Evolutionary conservation across 495 filamentous ascomycete genomes (phyloP), one percentile per base, ranked within the genome.

Genomic region (Neurospora sp.): DNA sequence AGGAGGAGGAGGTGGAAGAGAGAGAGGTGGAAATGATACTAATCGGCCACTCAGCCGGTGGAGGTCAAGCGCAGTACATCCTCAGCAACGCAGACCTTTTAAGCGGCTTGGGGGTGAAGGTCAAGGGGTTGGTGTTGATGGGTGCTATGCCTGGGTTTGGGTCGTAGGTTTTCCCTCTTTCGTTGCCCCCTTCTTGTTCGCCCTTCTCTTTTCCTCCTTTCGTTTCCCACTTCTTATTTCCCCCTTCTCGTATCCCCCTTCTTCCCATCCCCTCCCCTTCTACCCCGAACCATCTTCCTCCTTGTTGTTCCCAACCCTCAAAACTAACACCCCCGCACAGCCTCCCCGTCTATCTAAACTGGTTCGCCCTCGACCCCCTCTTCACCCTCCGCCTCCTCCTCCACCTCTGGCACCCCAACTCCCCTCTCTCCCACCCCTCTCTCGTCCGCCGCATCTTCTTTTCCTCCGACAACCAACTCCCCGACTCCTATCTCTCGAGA

Each of bases 1-100:
- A 75, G 38, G 40, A 75, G 38, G 76, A 75, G 38, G 40, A 75
- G 38, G 75, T 82, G 45, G 71, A 8, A 31, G 3, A 31, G 42
- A 20, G 42, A 31, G 76, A 75, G 14, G 71, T 76, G 37, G 75
- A 82, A 61, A 77, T 85, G 2, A 79, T 87, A 17, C 77, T 87
- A 1, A 76, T 85, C 0, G 84, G 81, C 0, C 86, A 87, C 71
- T 87, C 83, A 8, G 80, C 80, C 31, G 85, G 86, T 0, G 85
- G 82, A 2, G 83, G 83, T 4, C 72, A 86, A 71, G 69, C 73
- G 16, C 86, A 88, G 78, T 82, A 81, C 69, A 77, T 86, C 17
- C 73, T 87, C 10, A 79, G 76, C 10, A 79, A 76, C 12, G 73
- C 80, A 40, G 74, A 12, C 12, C 48, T 61, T 61, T 8, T 61